These are phyloP conservation scores for Nigrograna mackinnonii DNA, from an alignment of 2,329 filamentous ascomycete species.

Conservation along the genomic window DNA sequence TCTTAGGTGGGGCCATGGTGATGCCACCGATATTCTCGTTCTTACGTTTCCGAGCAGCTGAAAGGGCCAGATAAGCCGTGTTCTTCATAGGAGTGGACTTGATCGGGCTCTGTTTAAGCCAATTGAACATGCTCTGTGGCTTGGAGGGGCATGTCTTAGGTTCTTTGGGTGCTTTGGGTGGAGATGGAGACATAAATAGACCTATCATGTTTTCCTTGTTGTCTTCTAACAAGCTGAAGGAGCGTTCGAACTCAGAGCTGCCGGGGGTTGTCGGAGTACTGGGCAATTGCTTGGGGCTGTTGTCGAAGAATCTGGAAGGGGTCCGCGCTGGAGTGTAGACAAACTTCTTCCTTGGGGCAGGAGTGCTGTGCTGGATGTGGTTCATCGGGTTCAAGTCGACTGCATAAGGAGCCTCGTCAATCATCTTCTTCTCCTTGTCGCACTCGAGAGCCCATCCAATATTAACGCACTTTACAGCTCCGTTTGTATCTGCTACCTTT, in stretches of 20 bases:
- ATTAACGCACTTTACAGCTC: slow-evolving; percentile 82
- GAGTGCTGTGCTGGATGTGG: slow-evolving; percentile 15
- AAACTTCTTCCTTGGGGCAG: slow-evolving; percentile 18
- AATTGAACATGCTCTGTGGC: slow-evolving; percentile 28
- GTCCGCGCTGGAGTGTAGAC: slow-evolving; percentile 35
- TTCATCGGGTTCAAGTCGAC: slow-evolving; percentile 22
- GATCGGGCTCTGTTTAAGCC: slow-evolving; percentile 25
- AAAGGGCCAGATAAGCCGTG: slow-evolving; percentile 6
- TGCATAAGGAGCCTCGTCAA: slow-evolving; percentile 36
- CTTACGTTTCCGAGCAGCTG: slow-evolving; percentile 4
- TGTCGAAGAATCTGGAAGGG: slow-evolving; percentile 26
- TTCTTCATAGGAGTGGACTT: slow-evolving; percentile 24
- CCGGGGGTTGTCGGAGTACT: slow-evolving; percentile 28
- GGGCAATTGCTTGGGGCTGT: not conserved
- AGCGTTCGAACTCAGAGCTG: slow-evolving; percentile 31
- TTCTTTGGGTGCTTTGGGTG: slow-evolving; percentile 22
- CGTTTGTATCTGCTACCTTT: slow-evolving; percentile 73
- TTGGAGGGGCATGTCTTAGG: slow-evolving; percentile 61
- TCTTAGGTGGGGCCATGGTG: slow-evolving; percentile 27
- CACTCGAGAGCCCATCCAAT: slow-evolving; percentile 83
- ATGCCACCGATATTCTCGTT: slow-evolving; percentile 7
- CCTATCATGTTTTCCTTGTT: slow-evolving; percentile 33
- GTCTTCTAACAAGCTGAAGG: slow-evolving; percentile 19
- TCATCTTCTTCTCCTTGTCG: slow-evolving; percentile 35
- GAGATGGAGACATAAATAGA: no score